Base-by-base conservation (phyloP, 169 alveolate genomes). In the Eimeria necatrix region DNA sequence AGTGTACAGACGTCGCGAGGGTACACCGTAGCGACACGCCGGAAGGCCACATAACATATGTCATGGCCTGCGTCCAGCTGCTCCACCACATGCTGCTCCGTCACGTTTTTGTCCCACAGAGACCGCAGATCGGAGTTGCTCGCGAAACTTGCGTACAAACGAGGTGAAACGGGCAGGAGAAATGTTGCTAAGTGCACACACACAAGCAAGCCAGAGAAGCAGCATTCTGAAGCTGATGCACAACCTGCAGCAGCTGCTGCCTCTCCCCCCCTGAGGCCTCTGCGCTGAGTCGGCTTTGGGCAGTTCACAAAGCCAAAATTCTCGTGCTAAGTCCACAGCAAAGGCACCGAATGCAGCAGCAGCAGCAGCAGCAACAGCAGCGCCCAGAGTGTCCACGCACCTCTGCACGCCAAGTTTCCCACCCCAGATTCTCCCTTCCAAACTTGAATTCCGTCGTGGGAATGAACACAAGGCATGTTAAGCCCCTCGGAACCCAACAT, bases 351-450 rank as follows among this genome's bases (percentile, higher is more conserved):
- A 41, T n/a, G 9, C 14, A 46, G 46, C 9, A 18, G 49, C 51
- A 70, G 80, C 80, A n/a, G 80, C 32, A 10, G 46, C 20, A 32
- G 16, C 16, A n/a, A 5, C 81, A 70, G 22, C 81, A 22, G 9
- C 70, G n/a, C 6, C n/a, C 68, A 4, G 18, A 59, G 16, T 16
- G 18, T 4, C 46, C 14, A 20, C 95, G 26, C 49, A 86, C 96
- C 96, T 74, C 97, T 48, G 61, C 96, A 48, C 2, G 95, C 88
- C 48, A 96, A 80, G 52, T 94, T 64, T 4, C 97, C 96, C n/a
- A 94, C 93, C 6, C 95, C 96, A 20, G 94, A 70, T 41, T 96
- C 97, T 18, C 93, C 95, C 89, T 95, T 96, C 97, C 97, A 96
- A 9, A 96, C 97, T 20, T 94, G 86, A 22, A 96, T 60, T 60